Percentiles rank a stretch among this genome's conserved stretches.
These are phyloP conservation scores for Ganoderma multipileum DNA, from an alignment of 1,284 basidiomycete genomes.

Conservation along the genomic window DNA sequence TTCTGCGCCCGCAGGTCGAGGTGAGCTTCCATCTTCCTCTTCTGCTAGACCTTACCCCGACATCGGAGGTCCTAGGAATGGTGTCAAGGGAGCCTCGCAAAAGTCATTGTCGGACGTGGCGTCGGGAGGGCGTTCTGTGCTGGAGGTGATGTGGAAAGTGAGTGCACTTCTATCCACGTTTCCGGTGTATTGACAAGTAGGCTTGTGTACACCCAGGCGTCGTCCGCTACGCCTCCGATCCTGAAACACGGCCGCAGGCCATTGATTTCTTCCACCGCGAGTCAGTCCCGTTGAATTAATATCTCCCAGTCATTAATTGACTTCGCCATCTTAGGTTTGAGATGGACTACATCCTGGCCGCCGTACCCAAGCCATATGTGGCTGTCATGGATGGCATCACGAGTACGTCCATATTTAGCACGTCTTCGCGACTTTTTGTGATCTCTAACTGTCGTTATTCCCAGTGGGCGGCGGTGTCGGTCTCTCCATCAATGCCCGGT, in stretches of 20 bases:
- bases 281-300: conserved; percentile 49
- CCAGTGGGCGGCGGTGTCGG: conserved; percentile 97
- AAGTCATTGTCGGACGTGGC: conserved; percentile 82
- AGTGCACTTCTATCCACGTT: conserved; percentile 40
- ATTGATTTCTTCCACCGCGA: conserved; percentile 92
- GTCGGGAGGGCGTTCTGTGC: conserved; percentile 90
- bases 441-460: conserved; percentile 9
- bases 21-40: conserved; percentile 47
- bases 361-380: conserved; percentile 87
- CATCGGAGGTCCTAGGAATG: conserved; percentile 65
- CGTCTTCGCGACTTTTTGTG: neutral
- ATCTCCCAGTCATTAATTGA: neutral
- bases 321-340: conserved; percentile 68
- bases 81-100: conserved; percentile 76
- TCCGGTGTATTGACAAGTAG: conserved; percentile 11
- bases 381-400: conserved; percentile 91
- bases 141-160: conserved; percentile 92
- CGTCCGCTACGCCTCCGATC: conserved; percentile 54
- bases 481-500: conserved; percentile 86
- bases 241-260: conserved; percentile 64
- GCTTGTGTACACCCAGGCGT: conserved; percentile 51
- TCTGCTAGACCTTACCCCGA: neutral
- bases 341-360: conserved; percentile 86
- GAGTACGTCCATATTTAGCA: conserved; percentile 57
- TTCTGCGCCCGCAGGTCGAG: conserved; percentile 78